Evolutionary conservation across 2,329 filamentous ascomycete species (phyloP), one percentile per base, ranked within the genome.

Genomic region (Epichloe sylvatica): DNA sequence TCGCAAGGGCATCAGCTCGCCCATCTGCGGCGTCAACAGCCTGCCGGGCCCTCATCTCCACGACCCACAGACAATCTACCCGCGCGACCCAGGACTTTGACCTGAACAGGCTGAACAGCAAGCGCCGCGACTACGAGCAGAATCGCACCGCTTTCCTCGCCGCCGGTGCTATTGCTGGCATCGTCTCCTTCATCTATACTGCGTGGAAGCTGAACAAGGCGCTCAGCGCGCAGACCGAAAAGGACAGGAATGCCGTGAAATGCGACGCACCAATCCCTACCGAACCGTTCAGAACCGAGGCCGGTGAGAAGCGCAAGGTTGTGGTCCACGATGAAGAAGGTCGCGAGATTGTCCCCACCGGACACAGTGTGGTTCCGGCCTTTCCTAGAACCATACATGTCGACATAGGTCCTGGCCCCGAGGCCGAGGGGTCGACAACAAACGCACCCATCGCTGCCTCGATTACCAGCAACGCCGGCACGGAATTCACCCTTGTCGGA

Each of bases 401-500:
- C 2, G 77, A 81, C 9, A 64, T 71, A 30, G 30, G 30, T 6
- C 55, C 56, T 58, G 49, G 62, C 49, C n/a, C 49, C 50, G 19
- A 12, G 12, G 45, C 49, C 50, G 19, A 12, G 12, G 43, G 5
- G 38, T 36, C 49, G 35, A 21, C 49, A 13, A 21, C 49, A 13
- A 49, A 52, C 8, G 55, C 64, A 13, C 66, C 67, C n/a, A 63
- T 66, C 45, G 62, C 64, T 8, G 60, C 64, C n/a, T 67, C 67
- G 42, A 55, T 68, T 50, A 58, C 56, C 15, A 56, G 70, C 47
- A 65, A 69, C 45, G 61, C 69, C 52, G 74, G 66, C 54, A 78
- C 65, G 59, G 84, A 95, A 59, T 97, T 96, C 65, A 90, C 88
- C 21, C 75, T 97, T 0, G 77, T 97, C 6, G 92, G 92, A 0